Conservation (phyloP, 2,329 filamentous ascomycete genomes). For the Aspergillus hortae region DNA sequence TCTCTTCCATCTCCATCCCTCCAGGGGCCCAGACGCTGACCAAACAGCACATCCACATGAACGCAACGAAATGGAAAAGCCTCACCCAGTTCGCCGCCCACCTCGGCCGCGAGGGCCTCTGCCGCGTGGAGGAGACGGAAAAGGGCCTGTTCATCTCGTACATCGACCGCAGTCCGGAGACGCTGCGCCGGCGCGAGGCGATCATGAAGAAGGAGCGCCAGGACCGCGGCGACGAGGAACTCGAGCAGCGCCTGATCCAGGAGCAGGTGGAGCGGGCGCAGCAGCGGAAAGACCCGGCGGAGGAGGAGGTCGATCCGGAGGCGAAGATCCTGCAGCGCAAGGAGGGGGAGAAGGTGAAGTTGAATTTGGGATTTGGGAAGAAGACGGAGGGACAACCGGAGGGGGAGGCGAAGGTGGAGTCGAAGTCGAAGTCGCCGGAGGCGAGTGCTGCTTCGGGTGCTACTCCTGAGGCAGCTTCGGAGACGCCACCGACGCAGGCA, state of each 20-base stretch:
- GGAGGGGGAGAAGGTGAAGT: slow-evolving; percentile 71
- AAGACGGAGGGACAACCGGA: slow-evolving; percentile 20
- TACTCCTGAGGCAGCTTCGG: slow-evolving; percentile 12
- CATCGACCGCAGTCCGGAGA: slow-evolving; percentile 89
- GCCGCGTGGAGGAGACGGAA: slow-evolving; percentile 82
- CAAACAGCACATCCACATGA: slow-evolving; percentile 76
- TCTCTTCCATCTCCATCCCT: neutral
- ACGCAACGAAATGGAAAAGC: slow-evolving; percentile 82
- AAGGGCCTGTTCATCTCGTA: slow-evolving; percentile 82
- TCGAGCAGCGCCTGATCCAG: slow-evolving; percentile 76
- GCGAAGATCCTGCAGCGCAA: slow-evolving; percentile 49
- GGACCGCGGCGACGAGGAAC: slow-evolving; percentile 85
- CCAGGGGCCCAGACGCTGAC: no score
- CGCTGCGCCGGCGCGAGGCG: slow-evolving; percentile 74
- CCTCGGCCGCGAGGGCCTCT: slow-evolving; percentile 81
- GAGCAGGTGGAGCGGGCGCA: slow-evolving; percentile 79
- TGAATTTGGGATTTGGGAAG: slow-evolving; percentile 57
- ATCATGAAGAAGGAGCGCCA: slow-evolving; percentile 78
- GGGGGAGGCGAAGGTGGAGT: slow-evolving; percentile 10
- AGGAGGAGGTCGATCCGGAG: slow-evolving; percentile 41
- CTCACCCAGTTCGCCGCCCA: slow-evolving; percentile 88
- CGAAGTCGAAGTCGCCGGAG: slow-evolving; percentile 14
- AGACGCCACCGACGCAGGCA: slow-evolving; percentile 13
- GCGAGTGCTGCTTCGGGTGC: slow-evolving; percentile 10
- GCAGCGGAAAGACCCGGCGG: slow-evolving; percentile 50